phyloP scores from a whole-genome alignment of 1,284 basidiomycete genomes.

The Gastroboletus turbinatus region DNA sequence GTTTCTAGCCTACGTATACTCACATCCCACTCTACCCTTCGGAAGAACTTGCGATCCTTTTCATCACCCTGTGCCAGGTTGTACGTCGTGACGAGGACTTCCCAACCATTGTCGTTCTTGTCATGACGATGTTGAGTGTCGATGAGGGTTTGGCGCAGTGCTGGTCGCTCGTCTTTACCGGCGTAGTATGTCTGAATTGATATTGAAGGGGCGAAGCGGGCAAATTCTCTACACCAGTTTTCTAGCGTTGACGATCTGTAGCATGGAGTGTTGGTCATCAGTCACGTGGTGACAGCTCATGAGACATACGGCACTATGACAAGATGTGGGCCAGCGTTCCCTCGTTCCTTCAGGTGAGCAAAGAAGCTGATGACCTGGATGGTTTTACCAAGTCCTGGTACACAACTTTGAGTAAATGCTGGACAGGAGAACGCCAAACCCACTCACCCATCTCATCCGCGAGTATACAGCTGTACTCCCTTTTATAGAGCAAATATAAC shows the following conservation, averaged over 20 bases:
- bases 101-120: conserved; percentile 65
- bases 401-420: background rate
- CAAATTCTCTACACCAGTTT: conserved; percentile 98
- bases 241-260: conserved; percentile 90
- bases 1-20: conserved; percentile 33
- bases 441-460: conserved; percentile 95
- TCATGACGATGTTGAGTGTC: conserved; percentile 50
- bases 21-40: conserved; percentile 89
- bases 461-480: conserved; percentile 88
- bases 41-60: conserved; percentile 90
- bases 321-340: conserved; percentile 83
- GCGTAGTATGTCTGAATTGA: conserved; percentile 94
- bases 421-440: conserved; percentile 1
- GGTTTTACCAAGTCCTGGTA: conserved; percentile 91
- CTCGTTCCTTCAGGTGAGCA: conserved; percentile 81
- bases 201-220: conserved; percentile 85
- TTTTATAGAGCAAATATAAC: conserved; percentile 86
- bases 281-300: conserved; percentile 40
- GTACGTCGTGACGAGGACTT: conserved; percentile 96
- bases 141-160: conserved; percentile 71
- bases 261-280: conserved; percentile 15
- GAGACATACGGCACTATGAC: conserved; percentile 87
- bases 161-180: conserved; percentile 83
- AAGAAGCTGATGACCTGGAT: conserved; percentile 98
- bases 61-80: conserved; percentile 88